Evolutionary conservation across 331 rosid genomes (phyloP).

Genomic region (Saraca asoca): DNA sequence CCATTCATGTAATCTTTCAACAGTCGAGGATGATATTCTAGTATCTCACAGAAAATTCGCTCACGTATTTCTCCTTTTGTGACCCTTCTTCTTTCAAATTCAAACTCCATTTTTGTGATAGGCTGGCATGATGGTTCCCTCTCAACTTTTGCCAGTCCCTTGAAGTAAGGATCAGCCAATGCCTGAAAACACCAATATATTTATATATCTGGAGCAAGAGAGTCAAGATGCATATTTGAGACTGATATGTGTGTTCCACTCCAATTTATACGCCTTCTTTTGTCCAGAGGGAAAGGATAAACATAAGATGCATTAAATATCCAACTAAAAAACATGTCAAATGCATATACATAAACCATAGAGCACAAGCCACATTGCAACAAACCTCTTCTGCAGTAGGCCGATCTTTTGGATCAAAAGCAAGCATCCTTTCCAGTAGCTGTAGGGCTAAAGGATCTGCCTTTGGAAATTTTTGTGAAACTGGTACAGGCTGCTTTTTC

Average conservation of each 20-base stretch:
- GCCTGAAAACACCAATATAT: slow-evolving; percentile 55
- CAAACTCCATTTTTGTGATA: slow-evolving; percentile 90
- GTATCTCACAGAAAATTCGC: slow-evolving; percentile 77
- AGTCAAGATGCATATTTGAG: background rate
- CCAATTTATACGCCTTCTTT: background rate
- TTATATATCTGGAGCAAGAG: slow-evolving; percentile 15
- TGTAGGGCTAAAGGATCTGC: slow-evolving; percentile 78
- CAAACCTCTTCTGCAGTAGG: slow-evolving; percentile 97
- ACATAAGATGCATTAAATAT: slow-evolving; percentile 8
- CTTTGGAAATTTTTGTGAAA: slow-evolving; percentile 74
- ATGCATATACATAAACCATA: background rate
- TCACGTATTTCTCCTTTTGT: slow-evolving; percentile 91
- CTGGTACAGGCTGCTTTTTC: slow-evolving; percentile 67
- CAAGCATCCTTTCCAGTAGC: slow-evolving; percentile 71
- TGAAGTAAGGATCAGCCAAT: slow-evolving; percentile 84
- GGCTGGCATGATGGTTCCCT: slow-evolving; percentile 97
- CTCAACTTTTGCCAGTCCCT: slow-evolving; percentile 75
- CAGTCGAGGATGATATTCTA: slow-evolving; percentile 93
- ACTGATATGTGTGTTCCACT: slow-evolving; percentile 10
- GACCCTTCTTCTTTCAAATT: slow-evolving; percentile 83
- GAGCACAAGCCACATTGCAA: slow-evolving; percentile 8
- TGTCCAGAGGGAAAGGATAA: slow-evolving; percentile 13
- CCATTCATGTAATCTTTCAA: slow-evolving; percentile 83
- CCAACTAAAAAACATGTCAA: slow-evolving; percentile 4
- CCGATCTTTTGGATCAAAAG: slow-evolving; percentile 94